Percentiles rank a stretch among this genome's conserved stretches.
These are phyloP conservation scores for Rhododendron henanense DNA, from an alignment of 148 eudicot species.

Conservation along the genomic window DNA sequence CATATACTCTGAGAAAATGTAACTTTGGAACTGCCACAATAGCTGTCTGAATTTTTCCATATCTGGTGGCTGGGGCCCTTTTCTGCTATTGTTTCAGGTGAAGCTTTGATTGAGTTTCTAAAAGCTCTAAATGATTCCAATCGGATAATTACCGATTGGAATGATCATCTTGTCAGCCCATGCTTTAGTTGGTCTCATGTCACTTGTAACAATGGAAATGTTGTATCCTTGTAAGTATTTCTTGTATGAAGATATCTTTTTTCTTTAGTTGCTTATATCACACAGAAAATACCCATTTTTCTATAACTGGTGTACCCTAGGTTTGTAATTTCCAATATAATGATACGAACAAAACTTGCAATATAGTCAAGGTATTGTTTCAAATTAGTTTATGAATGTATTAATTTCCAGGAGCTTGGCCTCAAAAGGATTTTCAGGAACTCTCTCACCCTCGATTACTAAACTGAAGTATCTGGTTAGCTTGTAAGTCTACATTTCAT, in stretches of 20 bases:
- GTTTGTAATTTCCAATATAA: not conserved
- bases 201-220: conserved; percentile 70
- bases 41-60: not conserved
- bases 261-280: not conserved
- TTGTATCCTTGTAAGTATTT: conserved; percentile 62
- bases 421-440: conserved; percentile 79
- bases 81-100: conserved; percentile 46
- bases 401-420: conserved; percentile 60
- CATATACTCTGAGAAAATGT: not conserved
- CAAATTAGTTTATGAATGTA: not conserved
- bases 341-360: not conserved
- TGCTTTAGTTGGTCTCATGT: conserved; percentile 90
- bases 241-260: not conserved
- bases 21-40: not conserved
- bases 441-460: conserved; percentile 64
- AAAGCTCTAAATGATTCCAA: conserved; percentile 55
- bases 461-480: conserved; percentile 64
- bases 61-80: conserved; percentile 5
- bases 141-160: conserved; percentile 59
- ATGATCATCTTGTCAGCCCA: conserved; percentile 58
- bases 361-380: not conserved
- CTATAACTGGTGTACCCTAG: not conserved
- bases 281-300: not conserved
- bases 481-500: conserved; percentile 55
- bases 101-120: conserved; percentile 60